Conservation (phyloP, 2,329 filamentous ascomycete species). For the Phaeosphaeria sp. region DNA sequence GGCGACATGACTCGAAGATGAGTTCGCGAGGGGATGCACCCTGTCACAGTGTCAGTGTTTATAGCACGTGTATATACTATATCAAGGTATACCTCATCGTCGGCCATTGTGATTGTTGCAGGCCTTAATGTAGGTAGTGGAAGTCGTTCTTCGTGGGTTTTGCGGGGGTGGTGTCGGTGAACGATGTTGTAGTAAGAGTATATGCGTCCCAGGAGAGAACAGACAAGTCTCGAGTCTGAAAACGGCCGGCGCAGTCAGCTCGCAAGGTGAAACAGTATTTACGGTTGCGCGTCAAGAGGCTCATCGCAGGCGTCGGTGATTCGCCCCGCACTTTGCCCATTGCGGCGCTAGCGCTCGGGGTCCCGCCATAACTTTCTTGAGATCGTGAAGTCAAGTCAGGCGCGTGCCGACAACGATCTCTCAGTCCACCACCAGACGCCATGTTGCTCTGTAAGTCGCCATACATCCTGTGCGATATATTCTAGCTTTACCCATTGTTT, state of each 20-base stretch:
- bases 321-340: slow-evolving; percentile 36
- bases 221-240: background rate
- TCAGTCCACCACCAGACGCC: slow-evolving; percentile 4
- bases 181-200: background rate
- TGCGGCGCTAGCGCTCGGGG: slow-evolving; percentile 23
- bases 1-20: slow-evolving; percentile 89
- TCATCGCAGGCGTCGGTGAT: slow-evolving; percentile 15
- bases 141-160: background rate
- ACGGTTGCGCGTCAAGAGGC: slow-evolving; percentile 18
- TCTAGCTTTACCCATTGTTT: background rate
- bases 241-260: slow-evolving; percentile 1
- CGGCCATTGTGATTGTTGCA: slow-evolving; percentile 39
- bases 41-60: slow-evolving; percentile 53
- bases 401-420: background rate
- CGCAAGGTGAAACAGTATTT: slow-evolving; percentile 22
- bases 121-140: background rate
- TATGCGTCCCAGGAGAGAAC: background rate
- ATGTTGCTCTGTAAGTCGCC: slow-evolving; percentile 71
- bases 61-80: background rate
- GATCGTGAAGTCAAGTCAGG: slow-evolving; percentile 2
- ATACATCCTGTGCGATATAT: background rate
- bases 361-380: slow-evolving; percentile 41
- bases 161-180: background rate
- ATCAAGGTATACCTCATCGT: slow-evolving; percentile 36
- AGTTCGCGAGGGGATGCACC: slow-evolving; percentile 86